Evolutionary conservation across 208 protist genomes (phyloP).

Genomic region (Herpetomonas samuelpessoai): DNA sequence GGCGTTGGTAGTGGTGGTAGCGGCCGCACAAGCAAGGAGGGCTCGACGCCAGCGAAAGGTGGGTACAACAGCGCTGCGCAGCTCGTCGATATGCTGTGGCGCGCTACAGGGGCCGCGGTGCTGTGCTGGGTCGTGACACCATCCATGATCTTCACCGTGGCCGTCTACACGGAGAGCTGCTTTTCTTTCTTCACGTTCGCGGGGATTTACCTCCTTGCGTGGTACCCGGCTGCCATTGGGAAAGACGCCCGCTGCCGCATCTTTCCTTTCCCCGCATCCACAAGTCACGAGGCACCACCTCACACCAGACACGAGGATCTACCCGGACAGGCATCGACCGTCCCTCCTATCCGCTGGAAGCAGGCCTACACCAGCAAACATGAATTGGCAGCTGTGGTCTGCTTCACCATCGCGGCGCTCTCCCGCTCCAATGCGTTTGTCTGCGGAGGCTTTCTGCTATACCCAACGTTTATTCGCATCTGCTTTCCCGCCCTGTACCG

Average conservation of each 20-base stretch:
- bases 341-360: slow-evolving; percentile 13
- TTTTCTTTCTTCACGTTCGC: slow-evolving; percentile 57
- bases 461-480: slow-evolving; percentile 52
- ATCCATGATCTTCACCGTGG: slow-evolving; percentile 66
- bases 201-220: slow-evolving; percentile 51
- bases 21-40: too few species aligned
- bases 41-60: not conserved
- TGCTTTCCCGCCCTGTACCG: slow-evolving; percentile 30
- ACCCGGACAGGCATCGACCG: too few species aligned
- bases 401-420: slow-evolving; percentile 46
- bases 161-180: slow-evolving; percentile 75
- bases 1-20: not conserved
- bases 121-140: slow-evolving; percentile 65
- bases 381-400: slow-evolving; percentile 33
- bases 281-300: slow-evolving; percentile 2
- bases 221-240: slow-evolving; percentile 10
- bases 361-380: slow-evolving; percentile 7
- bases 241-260: not conserved
- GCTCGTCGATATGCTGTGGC: slow-evolving; percentile 16
- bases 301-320: not conserved
- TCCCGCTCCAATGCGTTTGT: slow-evolving; percentile 67
- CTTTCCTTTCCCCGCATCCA: slow-evolving; percentile 9
- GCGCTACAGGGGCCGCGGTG: slow-evolving; percentile 41
- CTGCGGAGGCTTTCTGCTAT: slow-evolving; percentile 56
- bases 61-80: not conserved